Percentiles rank a stretch among this genome's conserved stretches.
These are phyloP conservation scores for Chiua virens DNA, from an alignment of 768 basidiomycete genomes.

Conservation along the genomic window DNA sequence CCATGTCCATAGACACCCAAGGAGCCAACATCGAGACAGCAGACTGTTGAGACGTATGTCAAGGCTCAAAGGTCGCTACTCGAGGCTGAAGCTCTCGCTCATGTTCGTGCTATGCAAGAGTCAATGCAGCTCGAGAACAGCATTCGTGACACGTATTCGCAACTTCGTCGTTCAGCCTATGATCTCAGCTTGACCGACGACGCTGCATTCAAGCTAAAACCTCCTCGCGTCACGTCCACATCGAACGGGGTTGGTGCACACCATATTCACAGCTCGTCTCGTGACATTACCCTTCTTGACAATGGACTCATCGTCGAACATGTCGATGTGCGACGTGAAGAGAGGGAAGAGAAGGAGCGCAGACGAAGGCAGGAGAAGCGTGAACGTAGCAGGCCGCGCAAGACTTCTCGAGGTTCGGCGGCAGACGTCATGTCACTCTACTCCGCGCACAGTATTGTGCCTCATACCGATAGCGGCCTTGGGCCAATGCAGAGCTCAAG, in stretches of 20 bases:
- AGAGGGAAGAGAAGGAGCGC: constrained; percentile 71
- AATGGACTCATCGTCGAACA: constrained; percentile 90
- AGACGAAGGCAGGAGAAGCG: constrained; percentile 68
- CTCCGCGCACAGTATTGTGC: constrained; percentile 58
- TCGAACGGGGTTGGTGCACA: constrained; percentile 36
- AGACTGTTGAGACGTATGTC: constrained; percentile 80
- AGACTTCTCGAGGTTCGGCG: constrained; percentile 68
- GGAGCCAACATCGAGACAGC: constrained; percentile 82
- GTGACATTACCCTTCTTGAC: constrained; percentile 79
- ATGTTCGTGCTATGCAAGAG: constrained; percentile 75
- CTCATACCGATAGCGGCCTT: constrained; percentile 58
- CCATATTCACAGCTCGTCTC: constrained; percentile 51
- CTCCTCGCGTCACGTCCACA: constrained; percentile 43
- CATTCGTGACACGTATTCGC: constrained; percentile 79
- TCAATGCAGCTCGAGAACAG: constrained; percentile 71
- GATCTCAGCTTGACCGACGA: constrained; percentile 55
- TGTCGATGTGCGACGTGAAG: constrained; percentile 79
- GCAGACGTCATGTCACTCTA: constrained; percentile 75
- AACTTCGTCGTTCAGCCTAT: constrained; percentile 76
- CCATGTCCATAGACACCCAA: constrained; percentile 70
- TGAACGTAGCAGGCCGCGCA: constrained; percentile 55
- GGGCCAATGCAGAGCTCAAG: constrained; percentile 58
- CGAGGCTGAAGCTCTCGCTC: constrained; percentile 80
- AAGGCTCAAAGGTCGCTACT: constrained; percentile 77
- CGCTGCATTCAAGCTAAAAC: constrained; percentile 70